These are phyloP conservation scores for Aspergillus sp. DNA, from an alignment of 2,329 filamentous ascomycete species.

Conservation along the genomic window DNA sequence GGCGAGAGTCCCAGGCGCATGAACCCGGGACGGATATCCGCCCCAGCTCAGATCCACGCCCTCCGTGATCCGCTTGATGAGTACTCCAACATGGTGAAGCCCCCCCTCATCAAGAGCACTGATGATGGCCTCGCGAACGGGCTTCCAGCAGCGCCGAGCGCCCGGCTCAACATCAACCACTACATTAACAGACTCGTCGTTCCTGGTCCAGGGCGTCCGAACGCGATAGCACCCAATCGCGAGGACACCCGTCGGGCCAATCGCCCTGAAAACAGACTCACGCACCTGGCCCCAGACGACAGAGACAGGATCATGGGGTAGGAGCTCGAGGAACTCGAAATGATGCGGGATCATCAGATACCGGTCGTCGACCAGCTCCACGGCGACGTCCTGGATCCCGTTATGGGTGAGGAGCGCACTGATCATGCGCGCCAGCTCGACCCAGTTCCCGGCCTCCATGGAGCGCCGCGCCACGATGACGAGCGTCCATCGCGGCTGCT, in stretches of 20 bases:
- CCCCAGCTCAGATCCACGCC: background rate
- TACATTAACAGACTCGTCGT: background rate
- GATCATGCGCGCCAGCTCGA: background rate
- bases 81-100: background rate
- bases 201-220: background rate
- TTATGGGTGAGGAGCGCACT: background rate
- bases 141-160: background rate
- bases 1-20: too few relatives aligned
- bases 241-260: background rate
- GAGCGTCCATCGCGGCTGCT: too few relatives aligned
- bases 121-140: background rate
- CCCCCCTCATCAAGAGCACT: background rate
- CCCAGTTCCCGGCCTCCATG: background rate
- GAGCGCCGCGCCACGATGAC: too few relatives aligned
- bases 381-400: background rate
- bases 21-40: too few relatives aligned
- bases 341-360: background rate
- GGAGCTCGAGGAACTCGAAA: background rate
- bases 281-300: background rate
- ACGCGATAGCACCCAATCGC: background rate
- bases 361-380: background rate
- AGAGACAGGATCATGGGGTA: background rate
- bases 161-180: background rate
- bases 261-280: background rate
- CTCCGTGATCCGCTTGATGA: background rate